Conservation (phyloP, 371 early-diverging fungal genomes). For the Mucor mucedo region DNA sequence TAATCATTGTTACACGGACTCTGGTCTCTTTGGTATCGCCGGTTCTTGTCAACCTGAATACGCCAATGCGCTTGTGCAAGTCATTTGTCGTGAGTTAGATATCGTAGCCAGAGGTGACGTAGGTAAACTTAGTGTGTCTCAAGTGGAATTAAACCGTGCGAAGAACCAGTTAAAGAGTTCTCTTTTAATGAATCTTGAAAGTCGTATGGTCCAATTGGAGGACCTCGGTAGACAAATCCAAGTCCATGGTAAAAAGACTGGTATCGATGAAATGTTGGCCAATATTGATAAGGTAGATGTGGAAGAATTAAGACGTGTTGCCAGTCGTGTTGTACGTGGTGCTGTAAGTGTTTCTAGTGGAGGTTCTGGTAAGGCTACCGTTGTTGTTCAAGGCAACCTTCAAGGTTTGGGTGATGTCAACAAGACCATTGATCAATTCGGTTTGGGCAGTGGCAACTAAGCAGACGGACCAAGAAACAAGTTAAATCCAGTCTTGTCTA, state of each 20-base stretch:
- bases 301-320: slow-evolving; percentile 76
- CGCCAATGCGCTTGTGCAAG: slow-evolving; percentile 72
- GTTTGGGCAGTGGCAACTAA: slow-evolving; percentile 34
- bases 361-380: slow-evolving; percentile 60
- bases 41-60: slow-evolving; percentile 83
- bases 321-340: slow-evolving; percentile 61
- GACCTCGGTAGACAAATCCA: slow-evolving; percentile 94
- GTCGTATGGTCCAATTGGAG: slow-evolving; percentile 90
- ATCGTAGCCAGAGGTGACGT: slow-evolving; percentile 63
- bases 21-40: slow-evolving; percentile 92
- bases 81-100: slow-evolving; percentile 84
- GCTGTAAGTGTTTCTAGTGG: slow-evolving; percentile 59
- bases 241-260: slow-evolving; percentile 76
- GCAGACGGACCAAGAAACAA: background rate
- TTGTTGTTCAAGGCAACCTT: slow-evolving; percentile 60
- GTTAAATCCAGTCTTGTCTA: background rate
- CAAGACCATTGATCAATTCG: slow-evolving; percentile 31
- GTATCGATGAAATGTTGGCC: slow-evolving; percentile 77
- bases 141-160: slow-evolving; percentile 81
- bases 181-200: slow-evolving; percentile 93
- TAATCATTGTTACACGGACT: slow-evolving; percentile 89
- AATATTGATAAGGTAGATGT: slow-evolving; percentile 75
- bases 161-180: slow-evolving; percentile 95
- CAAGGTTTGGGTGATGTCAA: slow-evolving; percentile 50
- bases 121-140: slow-evolving; percentile 43